These are phyloP conservation scores for Taphrina deformans DNA, from an alignment of 1,139 yeast genomes.

Conservation along the genomic window DNA sequence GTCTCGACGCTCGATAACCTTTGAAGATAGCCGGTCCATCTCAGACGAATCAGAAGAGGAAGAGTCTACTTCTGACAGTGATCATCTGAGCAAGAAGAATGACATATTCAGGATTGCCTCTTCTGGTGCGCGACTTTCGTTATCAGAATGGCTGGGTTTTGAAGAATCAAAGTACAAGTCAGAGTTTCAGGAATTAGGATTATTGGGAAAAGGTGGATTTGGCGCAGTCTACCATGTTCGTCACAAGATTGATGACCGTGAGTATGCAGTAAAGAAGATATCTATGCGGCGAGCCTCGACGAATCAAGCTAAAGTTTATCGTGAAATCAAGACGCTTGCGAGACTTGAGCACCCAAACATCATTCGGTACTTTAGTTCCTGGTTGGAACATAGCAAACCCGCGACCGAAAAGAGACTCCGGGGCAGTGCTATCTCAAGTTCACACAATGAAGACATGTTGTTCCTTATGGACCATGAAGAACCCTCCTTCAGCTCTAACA, in stretches of 20 bases:
- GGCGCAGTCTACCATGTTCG: conserved; percentile 97
- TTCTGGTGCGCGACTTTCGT: neutral
- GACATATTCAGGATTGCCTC: conserved; percentile 6
- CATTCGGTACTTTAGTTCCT: conserved; percentile 92
- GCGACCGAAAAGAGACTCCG: conserved; percentile 22
- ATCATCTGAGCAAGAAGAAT: neutral
- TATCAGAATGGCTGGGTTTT: conserved; percentile 13
- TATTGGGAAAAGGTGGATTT: conserved; percentile 89
- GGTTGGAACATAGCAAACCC: conserved; percentile 62
- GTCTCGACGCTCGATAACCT: neutral
- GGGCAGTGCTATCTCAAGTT: conserved; percentile 27
- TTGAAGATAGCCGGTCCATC: neutral
- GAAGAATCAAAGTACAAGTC: conserved; percentile 61
- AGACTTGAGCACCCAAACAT: conserved; percentile 91
- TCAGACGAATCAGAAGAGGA: neutral
- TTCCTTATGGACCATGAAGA: conserved; percentile 9
- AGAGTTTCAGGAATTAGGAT: conserved; percentile 91
- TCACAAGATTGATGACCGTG: conserved; percentile 87
- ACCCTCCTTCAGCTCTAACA: conserved; percentile 40
- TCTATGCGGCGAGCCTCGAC: conserved; percentile 18
- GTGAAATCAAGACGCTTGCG: conserved; percentile 88
- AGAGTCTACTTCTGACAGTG: neutral
- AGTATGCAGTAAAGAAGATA: conserved; percentile 82
- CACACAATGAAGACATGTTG: conserved; percentile 18
- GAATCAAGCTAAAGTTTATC: conserved; percentile 54